These are phyloP conservation scores for Cupressus sempervirens DNA, from an alignment of 75 land plant genomes.

Conservation along the genomic window DNA sequence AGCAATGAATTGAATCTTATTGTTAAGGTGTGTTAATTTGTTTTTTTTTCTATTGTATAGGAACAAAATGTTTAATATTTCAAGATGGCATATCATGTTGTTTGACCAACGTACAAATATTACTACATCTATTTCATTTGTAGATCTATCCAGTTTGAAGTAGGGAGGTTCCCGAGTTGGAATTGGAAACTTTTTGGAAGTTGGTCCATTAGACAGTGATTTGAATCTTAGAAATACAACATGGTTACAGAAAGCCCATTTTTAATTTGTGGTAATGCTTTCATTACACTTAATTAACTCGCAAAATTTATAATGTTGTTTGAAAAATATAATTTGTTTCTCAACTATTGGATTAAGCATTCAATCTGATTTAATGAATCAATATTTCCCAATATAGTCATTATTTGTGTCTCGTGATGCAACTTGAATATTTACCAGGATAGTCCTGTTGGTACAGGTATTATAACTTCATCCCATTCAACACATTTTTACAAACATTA, in stretches of 20 bases:
- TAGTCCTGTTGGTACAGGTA: constrained; percentile 80
- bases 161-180: constrained; percentile 85
- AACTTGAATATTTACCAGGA: constrained; percentile 37
- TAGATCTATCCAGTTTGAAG: not conserved
- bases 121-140: too few species aligned
- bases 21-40: too few species aligned
- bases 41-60: too few species aligned
- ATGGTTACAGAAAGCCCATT: constrained; percentile 70
- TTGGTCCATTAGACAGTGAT: constrained; percentile 62
- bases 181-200: constrained; percentile 69
- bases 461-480: not conserved
- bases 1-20: constrained; percentile 28
- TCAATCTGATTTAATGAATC: not conserved
- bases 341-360: too few species aligned
- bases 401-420: not conserved
- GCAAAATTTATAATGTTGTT: too few species aligned
- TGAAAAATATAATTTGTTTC: too few species aligned
- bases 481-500: not conserved
- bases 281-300: not conserved
- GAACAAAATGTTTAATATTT: too few species aligned
- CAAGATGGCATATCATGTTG: too few species aligned
- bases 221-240: constrained; percentile 65
- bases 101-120: too few species aligned
- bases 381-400: not conserved
- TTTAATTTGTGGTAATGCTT: constrained; percentile 67